Evolutionary conservation across 371 early-diverging fungal genomes (phyloP).

Genomic region (Mortierella sp.): DNA sequence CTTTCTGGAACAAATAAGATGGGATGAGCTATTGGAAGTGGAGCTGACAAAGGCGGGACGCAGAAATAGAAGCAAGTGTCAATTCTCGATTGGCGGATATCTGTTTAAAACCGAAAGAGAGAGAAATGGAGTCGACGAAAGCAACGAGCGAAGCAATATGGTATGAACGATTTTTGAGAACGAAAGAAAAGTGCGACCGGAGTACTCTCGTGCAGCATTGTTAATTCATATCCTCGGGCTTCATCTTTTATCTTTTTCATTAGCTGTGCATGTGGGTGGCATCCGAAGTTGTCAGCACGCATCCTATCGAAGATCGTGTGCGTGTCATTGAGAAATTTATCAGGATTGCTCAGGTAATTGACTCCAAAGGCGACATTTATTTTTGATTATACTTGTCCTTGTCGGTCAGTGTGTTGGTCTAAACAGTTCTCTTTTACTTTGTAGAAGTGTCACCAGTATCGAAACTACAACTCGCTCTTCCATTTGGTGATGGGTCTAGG

Average conservation of each 20-base stretch:
- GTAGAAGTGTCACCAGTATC: constrained; percentile 71
- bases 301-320: constrained; percentile 66
- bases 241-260: no score
- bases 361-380: not conserved
- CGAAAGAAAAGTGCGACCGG: not conserved
- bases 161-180: constrained; percentile 6
- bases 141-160: constrained; percentile 51
- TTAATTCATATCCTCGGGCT: no score
- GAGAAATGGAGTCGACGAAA: constrained; percentile 44
- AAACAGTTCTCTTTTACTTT: no score
- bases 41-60: constrained; percentile 59
- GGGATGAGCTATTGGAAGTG: constrained; percentile 70
- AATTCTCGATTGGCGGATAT: constrained; percentile 37
- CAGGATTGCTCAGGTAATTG: constrained; percentile 71
- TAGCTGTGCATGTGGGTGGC: constrained; percentile 69
- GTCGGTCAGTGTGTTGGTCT: no score
- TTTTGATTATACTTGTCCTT: no score
- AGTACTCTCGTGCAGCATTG: not conserved
- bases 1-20: constrained; percentile 66
- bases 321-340: constrained; percentile 82
- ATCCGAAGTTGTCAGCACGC: constrained; percentile 75
- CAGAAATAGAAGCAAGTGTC: constrained; percentile 15
- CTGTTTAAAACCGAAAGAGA: constrained; percentile 16
- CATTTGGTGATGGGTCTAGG: constrained; percentile 71
- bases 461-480: constrained; percentile 70